Evolutionary conservation across 2,329 filamentous ascomycete species (phyloP).

Genomic region (Teratosphaeria pseudoeucalypti): DNA sequence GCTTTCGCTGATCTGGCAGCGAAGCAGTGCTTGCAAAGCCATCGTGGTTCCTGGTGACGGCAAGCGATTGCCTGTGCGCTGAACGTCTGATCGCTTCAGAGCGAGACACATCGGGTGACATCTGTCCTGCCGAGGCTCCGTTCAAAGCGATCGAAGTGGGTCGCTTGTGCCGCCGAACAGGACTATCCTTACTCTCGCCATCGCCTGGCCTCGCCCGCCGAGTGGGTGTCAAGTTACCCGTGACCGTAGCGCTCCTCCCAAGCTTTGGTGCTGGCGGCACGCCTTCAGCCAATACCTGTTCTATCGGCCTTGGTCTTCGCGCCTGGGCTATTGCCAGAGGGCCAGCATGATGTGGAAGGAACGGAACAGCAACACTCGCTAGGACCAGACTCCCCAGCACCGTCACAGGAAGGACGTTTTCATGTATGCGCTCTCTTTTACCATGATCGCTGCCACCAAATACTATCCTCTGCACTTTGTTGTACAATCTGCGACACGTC

Average conservation of each 20-base stretch:
- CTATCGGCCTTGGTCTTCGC: slow-evolving; percentile 57
- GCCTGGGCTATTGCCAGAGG: slow-evolving; percentile 75
- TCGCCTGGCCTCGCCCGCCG: slow-evolving; percentile 32
- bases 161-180: slow-evolving; percentile 25
- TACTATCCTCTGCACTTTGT: slow-evolving; percentile 79
- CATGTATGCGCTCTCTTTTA: slow-evolving; percentile 64
- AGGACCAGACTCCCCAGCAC: slow-evolving; percentile 72
- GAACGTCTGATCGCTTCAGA: slow-evolving; percentile 3
- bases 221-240: slow-evolving; percentile 30
- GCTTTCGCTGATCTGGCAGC: slow-evolving; percentile 22
- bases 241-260: slow-evolving; percentile 60
- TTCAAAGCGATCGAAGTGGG: slow-evolving; percentile 20
- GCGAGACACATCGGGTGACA: slow-evolving; percentile 7
- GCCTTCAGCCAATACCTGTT: slow-evolving; percentile 52
- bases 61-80: slow-evolving; percentile 25
- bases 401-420: slow-evolving; percentile 70
- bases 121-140: slow-evolving; percentile 6
- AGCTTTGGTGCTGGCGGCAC: slow-evolving; percentile 46
- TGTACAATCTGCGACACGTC: slow-evolving; percentile 74
- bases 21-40: slow-evolving; percentile 24
- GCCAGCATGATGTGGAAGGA: slow-evolving; percentile 67
- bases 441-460: slow-evolving; percentile 64
- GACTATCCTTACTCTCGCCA: slow-evolving; percentile 16
- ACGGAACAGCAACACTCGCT: slow-evolving; percentile 63
- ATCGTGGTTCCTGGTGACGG: slow-evolving; percentile 18